Conservation (phyloP, 495 filamentous ascomycete genomes). For the Stereocaulon alpinum region DNA sequence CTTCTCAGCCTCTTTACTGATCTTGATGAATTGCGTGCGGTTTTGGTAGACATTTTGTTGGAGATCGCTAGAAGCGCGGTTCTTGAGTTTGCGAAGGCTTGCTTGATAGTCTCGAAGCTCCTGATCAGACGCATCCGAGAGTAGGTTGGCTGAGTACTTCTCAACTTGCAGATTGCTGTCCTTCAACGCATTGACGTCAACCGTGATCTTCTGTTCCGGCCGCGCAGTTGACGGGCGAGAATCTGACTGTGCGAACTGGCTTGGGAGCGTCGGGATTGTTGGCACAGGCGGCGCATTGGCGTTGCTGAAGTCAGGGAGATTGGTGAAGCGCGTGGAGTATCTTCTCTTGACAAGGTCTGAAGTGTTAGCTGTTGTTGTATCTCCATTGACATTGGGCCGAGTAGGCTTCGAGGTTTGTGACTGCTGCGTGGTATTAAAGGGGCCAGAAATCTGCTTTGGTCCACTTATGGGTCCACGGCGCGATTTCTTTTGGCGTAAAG, state of each 20-base stretch:
- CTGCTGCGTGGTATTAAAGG: constrained; percentile 33
- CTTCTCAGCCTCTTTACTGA: constrained; percentile 97
- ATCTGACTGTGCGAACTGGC: constrained; percentile 37
- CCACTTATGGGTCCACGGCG: constrained; percentile 63
- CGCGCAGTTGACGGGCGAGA: constrained; percentile 38
- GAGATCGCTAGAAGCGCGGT: constrained; percentile 73
- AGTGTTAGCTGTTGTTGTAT: constrained; percentile 33
- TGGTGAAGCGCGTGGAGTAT: constrained; percentile 85
- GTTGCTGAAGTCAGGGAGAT: constrained; percentile 59
- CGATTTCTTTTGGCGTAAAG: constrained; percentile 80
- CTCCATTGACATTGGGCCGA: constrained; percentile 15
- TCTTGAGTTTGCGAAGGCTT: constrained; percentile 66
- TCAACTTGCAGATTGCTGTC: constrained; percentile 70
- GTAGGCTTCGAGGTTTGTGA: constrained; percentile 23
- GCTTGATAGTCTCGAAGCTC: constrained; percentile 79
- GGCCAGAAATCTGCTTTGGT: constrained; percentile 68
- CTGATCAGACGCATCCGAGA: constrained; percentile 87
- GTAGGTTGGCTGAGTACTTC: constrained; percentile 34
- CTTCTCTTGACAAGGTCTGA: constrained; percentile 88
- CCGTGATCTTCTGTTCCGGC: constrained; percentile 34
- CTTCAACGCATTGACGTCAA: constrained; percentile 63
- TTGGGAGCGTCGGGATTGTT: constrained; percentile 39
- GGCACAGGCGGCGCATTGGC: constrained; percentile 59
- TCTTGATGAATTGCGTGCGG: constrained; percentile 96
- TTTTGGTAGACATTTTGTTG: constrained; percentile 98